A percentile compares a stretch with the other conserved stretches of the same genome.
Evolutionary conservation across 2,329 filamentous ascomycete species (phyloP).

Genomic region (Pseudopithomyces maydicus): DNA sequence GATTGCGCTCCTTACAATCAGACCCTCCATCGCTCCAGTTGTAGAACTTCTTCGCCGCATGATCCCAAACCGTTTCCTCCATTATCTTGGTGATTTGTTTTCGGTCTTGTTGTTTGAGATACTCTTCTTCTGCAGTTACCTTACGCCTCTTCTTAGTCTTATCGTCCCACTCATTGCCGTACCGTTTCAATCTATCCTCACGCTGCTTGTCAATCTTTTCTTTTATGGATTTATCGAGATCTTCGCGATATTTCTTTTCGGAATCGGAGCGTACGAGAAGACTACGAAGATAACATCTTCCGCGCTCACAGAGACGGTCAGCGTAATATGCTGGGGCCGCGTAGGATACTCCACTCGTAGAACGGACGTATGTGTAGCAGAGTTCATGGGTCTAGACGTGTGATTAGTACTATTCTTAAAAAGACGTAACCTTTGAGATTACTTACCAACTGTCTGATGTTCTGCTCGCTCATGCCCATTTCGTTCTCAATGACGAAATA

Average conservation of each 20-base stretch:
- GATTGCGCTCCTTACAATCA: neutral
- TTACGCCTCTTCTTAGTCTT: neutral
- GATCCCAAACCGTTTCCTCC: neutral
- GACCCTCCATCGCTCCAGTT: neutral
- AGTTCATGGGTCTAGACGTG: conserved; percentile 31
- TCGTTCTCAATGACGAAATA: conserved; percentile 41
- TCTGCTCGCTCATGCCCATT: conserved; percentile 17
- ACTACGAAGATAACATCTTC: conserved; percentile 29
- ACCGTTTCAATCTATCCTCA: neutral
- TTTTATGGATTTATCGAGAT: neutral
- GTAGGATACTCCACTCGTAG: conserved; percentile 42
- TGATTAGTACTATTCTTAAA: neutral
- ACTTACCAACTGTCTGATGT: conserved; percentile 23
- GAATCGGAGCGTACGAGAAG: conserved; percentile 3
- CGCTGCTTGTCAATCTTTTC: neutral
- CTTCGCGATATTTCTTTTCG: neutral
- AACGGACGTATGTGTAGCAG: conserved; percentile 41
- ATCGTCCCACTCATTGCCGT: neutral
- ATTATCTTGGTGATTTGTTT: no score
- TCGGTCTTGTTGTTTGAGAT: no score
- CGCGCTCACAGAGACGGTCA: conserved; percentile 47
- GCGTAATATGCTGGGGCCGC: conserved; percentile 46
- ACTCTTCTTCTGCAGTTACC: no score
- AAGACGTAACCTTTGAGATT: neutral
- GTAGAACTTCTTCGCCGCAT: neutral